A percentile compares a stretch with the other conserved stretches of the same genome.
Conservation (phyloP, 257 asterid genomes). For the Leonotis leonurus region DNA sequence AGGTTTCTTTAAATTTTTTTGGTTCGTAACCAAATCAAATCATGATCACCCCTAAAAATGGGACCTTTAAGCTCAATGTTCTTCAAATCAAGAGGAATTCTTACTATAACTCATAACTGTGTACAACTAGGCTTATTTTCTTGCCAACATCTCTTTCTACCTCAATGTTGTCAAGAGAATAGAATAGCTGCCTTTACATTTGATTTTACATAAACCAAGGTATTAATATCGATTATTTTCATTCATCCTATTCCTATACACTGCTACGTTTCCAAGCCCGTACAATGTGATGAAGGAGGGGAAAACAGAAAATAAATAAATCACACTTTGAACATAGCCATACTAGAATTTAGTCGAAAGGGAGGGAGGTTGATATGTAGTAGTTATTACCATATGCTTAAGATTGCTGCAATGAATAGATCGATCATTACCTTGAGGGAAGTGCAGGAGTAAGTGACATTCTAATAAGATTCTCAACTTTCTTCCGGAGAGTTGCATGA, state of each 20-base stretch:
- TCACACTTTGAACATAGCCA: background rate
- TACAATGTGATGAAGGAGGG: too few relatives aligned
- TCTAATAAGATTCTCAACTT: constrained; percentile 49
- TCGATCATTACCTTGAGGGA: constrained; percentile 24
- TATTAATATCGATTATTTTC: background rate
- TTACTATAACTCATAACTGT: background rate
- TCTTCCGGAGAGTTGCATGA: constrained; percentile 35
- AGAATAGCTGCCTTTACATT: too few relatives aligned
- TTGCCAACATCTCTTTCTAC: background rate
- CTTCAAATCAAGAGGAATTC: background rate
- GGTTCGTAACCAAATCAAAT: too few relatives aligned
- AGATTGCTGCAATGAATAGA: background rate
- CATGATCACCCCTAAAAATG: too few relatives aligned
- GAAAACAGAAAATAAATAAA: background rate
- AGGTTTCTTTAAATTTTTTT: too few relatives aligned
- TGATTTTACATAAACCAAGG: background rate
- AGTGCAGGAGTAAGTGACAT: constrained; percentile 40
- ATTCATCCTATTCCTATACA: background rate
- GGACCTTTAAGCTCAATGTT: too few relatives aligned
- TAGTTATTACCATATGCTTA: background rate
- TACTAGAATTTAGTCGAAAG: background rate
- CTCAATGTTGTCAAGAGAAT: background rate
- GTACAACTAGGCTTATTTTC: background rate
- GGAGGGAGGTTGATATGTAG: background rate
- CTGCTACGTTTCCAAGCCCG: background rate